A percentile compares a stretch with the other conserved stretches of the same genome.
Conservation (phyloP, 202 grass and related monocot genomes). For the Tripidium arundinaceum region DNA sequence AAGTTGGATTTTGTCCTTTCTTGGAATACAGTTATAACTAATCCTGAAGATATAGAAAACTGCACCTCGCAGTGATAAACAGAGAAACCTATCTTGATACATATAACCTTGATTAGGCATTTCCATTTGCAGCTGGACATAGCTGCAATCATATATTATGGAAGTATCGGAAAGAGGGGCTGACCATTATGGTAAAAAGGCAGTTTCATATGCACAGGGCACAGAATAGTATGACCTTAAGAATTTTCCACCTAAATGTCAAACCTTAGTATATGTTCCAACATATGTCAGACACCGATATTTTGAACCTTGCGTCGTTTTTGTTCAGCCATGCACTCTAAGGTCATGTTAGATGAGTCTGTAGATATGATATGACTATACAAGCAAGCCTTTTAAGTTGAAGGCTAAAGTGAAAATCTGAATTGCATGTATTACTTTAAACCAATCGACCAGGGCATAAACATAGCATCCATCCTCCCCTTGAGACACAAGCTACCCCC, state of each 20-base stretch:
- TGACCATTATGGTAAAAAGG: background rate
- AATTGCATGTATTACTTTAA: background rate
- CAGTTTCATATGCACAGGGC: background rate
- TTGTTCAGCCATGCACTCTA: background rate
- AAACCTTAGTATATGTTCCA: background rate
- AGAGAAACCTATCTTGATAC: background rate
- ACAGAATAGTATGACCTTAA: background rate
- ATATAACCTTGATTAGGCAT: background rate
- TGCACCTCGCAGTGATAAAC: background rate
- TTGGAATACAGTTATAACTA: background rate
- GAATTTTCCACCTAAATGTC: background rate
- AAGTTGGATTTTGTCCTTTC: background rate
- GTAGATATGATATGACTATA: background rate
- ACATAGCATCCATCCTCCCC: background rate
- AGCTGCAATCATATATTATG: background rate
- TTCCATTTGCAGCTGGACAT: background rate
- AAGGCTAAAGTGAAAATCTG: background rate
- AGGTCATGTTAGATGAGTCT: background rate
- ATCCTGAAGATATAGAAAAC: background rate
- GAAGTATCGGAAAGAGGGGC: background rate
- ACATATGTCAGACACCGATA: background rate
- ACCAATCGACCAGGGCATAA: background rate
- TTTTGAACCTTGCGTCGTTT: background rate
- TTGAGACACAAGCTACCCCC: background rate
- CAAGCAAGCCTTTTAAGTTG: background rate